Conservation (phyloP, 768 basidiomycete species). For the Hemileccinum impolitum region DNA sequence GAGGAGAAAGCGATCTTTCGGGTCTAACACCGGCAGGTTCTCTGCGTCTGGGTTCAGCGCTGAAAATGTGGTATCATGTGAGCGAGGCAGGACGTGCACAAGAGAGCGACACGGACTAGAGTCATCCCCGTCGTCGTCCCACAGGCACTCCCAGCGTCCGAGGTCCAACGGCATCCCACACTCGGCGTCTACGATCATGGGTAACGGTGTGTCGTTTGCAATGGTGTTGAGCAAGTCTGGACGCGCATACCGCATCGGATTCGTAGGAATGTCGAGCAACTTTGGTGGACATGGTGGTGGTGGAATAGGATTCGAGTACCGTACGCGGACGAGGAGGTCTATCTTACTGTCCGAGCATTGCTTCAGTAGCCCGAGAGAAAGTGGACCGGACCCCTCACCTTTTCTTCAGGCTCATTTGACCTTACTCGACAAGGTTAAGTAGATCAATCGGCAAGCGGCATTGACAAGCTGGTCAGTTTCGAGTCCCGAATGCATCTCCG, state of each 20-base stretch:
- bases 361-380: background rate
- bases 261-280: conserved; percentile 86
- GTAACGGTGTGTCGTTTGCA: conserved; percentile 76
- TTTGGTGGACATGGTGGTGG: conserved; percentile 97
- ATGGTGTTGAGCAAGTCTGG: conserved; percentile 82
- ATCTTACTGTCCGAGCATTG: conserved; percentile 54
- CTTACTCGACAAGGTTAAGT: background rate
- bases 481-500: too few relatives aligned
- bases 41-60: conserved; percentile 65
- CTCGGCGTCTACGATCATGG: conserved; percentile 97
- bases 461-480: too few relatives aligned
- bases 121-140: conserved; percentile 76
- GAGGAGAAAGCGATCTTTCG: conserved; percentile 73
- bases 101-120: conserved; percentile 43
- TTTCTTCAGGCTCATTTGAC: conserved; percentile 54
- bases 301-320: conserved; percentile 92
- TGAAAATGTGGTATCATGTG: conserved; percentile 14
- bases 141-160: conserved; percentile 76
- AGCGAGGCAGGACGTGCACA: background rate
- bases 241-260: conserved; percentile 81
- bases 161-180: conserved; percentile 95
- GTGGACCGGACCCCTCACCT: conserved; percentile 33
- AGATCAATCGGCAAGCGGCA: too few relatives aligned
- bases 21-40: conserved; percentile 61
- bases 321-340: conserved; percentile 88